Conservation (phyloP, 306 rosid genomes). For the Acacia confusa region DNA sequence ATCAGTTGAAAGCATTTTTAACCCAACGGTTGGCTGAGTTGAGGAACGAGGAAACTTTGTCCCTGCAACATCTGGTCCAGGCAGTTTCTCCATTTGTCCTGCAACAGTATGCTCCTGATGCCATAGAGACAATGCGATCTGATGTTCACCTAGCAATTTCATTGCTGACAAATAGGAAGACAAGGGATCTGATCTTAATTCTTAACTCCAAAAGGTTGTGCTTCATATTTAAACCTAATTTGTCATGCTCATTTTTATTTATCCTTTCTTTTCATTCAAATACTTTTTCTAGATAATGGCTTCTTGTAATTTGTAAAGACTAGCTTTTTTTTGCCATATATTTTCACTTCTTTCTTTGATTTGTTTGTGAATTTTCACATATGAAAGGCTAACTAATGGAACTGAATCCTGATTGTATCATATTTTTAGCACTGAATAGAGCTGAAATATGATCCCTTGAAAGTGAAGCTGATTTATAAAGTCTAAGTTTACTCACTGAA, state of each 20-base stretch:
- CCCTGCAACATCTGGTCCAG: background rate
- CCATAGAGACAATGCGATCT: constrained; percentile 1
- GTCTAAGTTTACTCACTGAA: background rate
- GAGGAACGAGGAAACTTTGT: background rate
- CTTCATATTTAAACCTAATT: background rate
- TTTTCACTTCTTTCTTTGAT: background rate
- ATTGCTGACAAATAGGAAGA: constrained; percentile 9
- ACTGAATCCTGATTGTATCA: background rate
- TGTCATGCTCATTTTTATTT: background rate
- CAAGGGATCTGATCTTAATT: constrained; percentile 1
- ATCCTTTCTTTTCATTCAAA: background rate
- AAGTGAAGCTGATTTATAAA: background rate
- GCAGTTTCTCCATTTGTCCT: background rate
- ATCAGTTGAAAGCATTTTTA: constrained; percentile 6
- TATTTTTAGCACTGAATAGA: background rate
- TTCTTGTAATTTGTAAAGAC: background rate
- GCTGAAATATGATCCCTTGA: background rate
- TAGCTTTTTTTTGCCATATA: background rate
- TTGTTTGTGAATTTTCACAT: background rate
- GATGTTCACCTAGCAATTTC: background rate
- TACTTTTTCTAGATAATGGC: background rate
- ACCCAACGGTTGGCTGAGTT: background rate
- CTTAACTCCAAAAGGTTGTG: constrained; percentile 4
- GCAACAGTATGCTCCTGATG: constrained; percentile 3
- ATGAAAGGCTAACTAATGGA: background rate